Evolutionary conservation across 2,329 filamentous ascomycete species (phyloP), one percentile per base, ranked within the genome.

Genomic region (Aspergillus ochraceoroseus): DNA sequence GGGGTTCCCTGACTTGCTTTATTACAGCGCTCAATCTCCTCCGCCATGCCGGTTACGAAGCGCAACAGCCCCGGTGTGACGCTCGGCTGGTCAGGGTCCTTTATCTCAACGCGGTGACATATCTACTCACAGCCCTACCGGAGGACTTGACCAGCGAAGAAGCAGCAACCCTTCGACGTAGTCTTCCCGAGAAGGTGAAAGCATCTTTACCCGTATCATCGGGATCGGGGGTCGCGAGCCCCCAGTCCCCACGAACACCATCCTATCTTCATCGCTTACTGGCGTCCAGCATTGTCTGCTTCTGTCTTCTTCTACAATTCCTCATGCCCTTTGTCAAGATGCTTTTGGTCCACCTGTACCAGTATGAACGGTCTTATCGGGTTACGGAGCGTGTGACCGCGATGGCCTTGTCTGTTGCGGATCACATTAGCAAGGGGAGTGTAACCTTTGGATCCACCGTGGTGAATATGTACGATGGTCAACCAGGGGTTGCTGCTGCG

Each of bases 281-380:
- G 0, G 78, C 79, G 4, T 68, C 69, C 12, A 57, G 68, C 2
- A 77, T 83, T 5, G 62, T 83, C 32, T 71, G 77, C 22, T 39
- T 79, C 1, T 79, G 85, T 49, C 58, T 85, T 4, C 49, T 82
- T 5, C 41, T 79, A 17, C 76, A 81, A 38, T 70, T 83, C 32
- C 46, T 83, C 11, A 59, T 82, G 7, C 80, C 82, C 1, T 83
- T 82, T 53, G 54, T 80, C 20, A 71, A 76, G 47, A 53, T 73
- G 3, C 58, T 83, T 8, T 50, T 81, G 9, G 68, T 69, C 11
- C 62, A 72, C 11, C 68, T 74, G 11, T 81, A 80, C 47, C 51
- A 72, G 33, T 81, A 82, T 47, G 83, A 88, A 57, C 74, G 80
- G 11, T 73, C 79, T 49, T 77, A 87, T 62, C 77, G 76, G 47